A percentile compares a stretch with the other conserved stretches of the same genome.
These are phyloP conservation scores for Polygonum maritimum DNA, from an alignment of 148 eudicot species.

Conservation along the genomic window DNA sequence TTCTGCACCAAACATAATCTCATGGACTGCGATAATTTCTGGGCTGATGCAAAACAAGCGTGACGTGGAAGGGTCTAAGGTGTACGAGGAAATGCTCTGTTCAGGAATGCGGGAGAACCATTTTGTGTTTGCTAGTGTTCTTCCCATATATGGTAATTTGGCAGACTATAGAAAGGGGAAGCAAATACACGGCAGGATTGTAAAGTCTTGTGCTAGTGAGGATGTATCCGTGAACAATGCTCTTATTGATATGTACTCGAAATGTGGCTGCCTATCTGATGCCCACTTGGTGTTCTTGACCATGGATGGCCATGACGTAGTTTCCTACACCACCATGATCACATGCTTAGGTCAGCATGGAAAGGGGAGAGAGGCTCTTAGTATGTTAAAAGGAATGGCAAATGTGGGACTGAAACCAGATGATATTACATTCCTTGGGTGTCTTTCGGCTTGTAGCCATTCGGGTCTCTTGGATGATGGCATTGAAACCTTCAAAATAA, in stretches of 20 bases:
- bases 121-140: conserved; percentile 27
- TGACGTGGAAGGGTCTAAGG: conserved; percentile 17
- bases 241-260: conserved; percentile 35
- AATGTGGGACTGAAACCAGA: conserved; percentile 21
- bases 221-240: conserved; percentile 31
- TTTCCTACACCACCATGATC: conserved; percentile 30
- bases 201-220: conserved; percentile 18
- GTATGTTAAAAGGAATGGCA: conserved; percentile 16
- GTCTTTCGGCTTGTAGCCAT: conserved; percentile 35
- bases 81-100: conserved; percentile 26
- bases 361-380: conserved; percentile 25
- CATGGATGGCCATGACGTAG: conserved; percentile 27
- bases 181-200: conserved; percentile 28
- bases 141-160: conserved; percentile 26
- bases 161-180: conserved; percentile 24
- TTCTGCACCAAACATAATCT: conserved; percentile 24
- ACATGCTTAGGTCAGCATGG: conserved; percentile 33
- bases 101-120: conserved; percentile 22
- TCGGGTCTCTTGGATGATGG: conserved; percentile 25
- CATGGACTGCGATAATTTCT: conserved; percentile 35
- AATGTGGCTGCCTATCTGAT: conserved; percentile 31
- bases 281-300: conserved; percentile 23
- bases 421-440: conserved; percentile 26
- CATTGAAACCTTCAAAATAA: conserved; percentile 16
- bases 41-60: conserved; percentile 31